Conservation (phyloP, 208 protist species). For the Wallacemonas sp. region DNA sequence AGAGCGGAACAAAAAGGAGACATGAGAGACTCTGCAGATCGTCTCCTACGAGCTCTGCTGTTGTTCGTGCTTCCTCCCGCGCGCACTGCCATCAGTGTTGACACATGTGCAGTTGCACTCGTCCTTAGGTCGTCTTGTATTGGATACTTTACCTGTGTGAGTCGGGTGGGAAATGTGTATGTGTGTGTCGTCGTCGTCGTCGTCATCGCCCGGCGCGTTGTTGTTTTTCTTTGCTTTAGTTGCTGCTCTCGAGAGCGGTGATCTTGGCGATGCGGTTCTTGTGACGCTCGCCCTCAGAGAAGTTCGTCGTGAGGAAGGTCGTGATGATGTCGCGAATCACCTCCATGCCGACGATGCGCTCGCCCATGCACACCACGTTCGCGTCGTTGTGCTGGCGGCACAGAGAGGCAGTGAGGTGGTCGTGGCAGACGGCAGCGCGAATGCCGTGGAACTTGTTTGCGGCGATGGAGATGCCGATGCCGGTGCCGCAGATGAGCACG, state of each 20-base stretch:
- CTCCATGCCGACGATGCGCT: conserved; percentile 77
- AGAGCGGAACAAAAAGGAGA: too few relatives aligned
- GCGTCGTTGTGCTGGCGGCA: conserved; percentile 92
- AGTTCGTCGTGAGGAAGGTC: conserved; percentile 82
- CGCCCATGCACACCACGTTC: conserved; percentile 92
- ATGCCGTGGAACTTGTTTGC: conserved; percentile 94
- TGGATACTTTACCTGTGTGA: too few relatives aligned
- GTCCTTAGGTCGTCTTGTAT: too few relatives aligned
- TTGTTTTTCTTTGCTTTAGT: background rate
- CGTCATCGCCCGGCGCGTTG: background rate
- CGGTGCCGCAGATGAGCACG: conserved; percentile 93
- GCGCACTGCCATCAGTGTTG: too few relatives aligned
- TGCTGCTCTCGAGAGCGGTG: conserved; percentile 25
- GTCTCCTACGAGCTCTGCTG: too few relatives aligned
- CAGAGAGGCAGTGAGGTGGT: conserved; percentile 89
- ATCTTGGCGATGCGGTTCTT: conserved; percentile 66
- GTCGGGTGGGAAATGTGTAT: too few relatives aligned
- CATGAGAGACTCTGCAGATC: too few relatives aligned
- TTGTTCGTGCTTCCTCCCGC: too few relatives aligned
- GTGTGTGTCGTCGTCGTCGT: background rate
- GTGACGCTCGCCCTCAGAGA: conserved; percentile 83
- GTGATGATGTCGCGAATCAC: conserved; percentile 86
- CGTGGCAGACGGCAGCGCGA: conserved; percentile 93
- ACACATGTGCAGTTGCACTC: too few relatives aligned
- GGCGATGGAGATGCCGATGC: conserved; percentile 95